A percentile compares a stretch with the other conserved stretches of the same genome.
phyloP scores from a whole-genome alignment of 1,284 basidiomycete genomes.

The Cutaneotrichosporon sp. region DNA sequence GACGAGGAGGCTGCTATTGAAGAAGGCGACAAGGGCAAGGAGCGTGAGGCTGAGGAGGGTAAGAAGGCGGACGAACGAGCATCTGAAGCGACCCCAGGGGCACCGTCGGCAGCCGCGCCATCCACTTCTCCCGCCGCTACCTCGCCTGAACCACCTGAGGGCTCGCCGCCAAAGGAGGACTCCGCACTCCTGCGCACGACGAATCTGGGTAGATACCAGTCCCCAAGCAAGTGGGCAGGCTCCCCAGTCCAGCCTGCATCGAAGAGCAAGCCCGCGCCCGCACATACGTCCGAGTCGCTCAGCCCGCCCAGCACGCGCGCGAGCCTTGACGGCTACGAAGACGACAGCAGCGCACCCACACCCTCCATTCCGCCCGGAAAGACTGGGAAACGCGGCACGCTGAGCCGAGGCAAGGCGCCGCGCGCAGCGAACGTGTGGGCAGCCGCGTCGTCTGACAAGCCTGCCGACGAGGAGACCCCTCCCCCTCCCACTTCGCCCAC shows the following conservation, averaged over 20 bases:
- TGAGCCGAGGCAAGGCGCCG: conserved; percentile 19
- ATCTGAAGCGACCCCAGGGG: too few species aligned
- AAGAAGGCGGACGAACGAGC: not conserved
- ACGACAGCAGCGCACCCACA: not conserved
- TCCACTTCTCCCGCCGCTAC: too few species aligned
- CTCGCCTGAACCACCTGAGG: not conserved
- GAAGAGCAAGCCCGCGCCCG: conserved; percentile 19
- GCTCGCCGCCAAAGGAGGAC: not conserved
- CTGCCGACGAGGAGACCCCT: conserved; percentile 7
- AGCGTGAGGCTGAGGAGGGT: not conserved
- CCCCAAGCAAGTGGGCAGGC: conserved; percentile 11
- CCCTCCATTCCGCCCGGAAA: not conserved
- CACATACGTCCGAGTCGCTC: conserved; percentile 12
- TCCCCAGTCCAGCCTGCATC: conserved; percentile 17
- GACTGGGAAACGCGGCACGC: conserved; percentile 8
- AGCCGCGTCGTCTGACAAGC: conserved; percentile 8
- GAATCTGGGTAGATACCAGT: conserved; percentile 3
- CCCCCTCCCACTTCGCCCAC: not conserved
- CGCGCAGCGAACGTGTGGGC: conserved; percentile 13
- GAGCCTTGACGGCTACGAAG: conserved; percentile 2
- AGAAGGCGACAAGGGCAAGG: not conserved
- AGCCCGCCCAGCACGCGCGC: conserved; percentile 15
- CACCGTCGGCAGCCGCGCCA: too few species aligned
- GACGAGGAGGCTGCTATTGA: conserved; percentile 5
- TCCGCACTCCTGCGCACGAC: conserved; percentile 2